Evolutionary conservation across 306 rosid genomes (phyloP).

Genomic region (Vigna trinervia): DNA sequence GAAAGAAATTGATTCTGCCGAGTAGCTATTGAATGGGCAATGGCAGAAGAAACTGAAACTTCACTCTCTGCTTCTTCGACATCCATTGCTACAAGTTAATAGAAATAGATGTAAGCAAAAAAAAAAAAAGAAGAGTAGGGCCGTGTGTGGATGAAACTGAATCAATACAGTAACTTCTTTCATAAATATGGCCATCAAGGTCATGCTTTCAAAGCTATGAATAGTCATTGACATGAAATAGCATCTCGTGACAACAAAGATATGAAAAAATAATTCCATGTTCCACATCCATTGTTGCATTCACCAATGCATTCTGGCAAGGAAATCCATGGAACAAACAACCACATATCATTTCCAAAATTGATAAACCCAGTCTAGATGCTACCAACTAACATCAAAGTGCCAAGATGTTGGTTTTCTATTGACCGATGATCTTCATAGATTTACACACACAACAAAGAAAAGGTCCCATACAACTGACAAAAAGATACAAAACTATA

Average conservation of each 20-base stretch:
- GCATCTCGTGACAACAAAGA: conserved; percentile 5
- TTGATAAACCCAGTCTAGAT: background rate
- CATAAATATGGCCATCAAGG: conserved; percentile 2
- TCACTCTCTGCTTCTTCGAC: conserved; percentile 21
- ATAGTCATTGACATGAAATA: background rate
- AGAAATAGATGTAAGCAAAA: conserved; percentile 28
- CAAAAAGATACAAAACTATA: background rate
- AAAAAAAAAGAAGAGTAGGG: background rate
- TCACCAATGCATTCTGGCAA: conserved; percentile 29
- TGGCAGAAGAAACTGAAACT: conserved; percentile 39
- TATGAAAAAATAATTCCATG: conserved; percentile 7
- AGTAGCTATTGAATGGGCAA: conserved; percentile 27
- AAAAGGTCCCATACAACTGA: conserved; percentile 4
- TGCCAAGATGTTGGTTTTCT: background rate
- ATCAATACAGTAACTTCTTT: background rate
- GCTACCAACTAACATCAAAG: background rate
- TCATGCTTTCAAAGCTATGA: background rate
- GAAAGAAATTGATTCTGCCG: conserved; percentile 48
- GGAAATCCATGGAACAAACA: conserved; percentile 20
- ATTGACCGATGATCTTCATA: conserved; percentile 25
- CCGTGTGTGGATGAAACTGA: background rate
- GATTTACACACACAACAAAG: conserved; percentile 27
- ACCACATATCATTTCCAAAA: background rate
- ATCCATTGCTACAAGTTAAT: conserved; percentile 52
- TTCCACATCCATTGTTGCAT: conserved; percentile 12